Percentiles rank a stretch among this genome's conserved stretches.
phyloP scores from a whole-genome alignment of 306 rosid species.

The Acacia melanoxylon region DNA sequence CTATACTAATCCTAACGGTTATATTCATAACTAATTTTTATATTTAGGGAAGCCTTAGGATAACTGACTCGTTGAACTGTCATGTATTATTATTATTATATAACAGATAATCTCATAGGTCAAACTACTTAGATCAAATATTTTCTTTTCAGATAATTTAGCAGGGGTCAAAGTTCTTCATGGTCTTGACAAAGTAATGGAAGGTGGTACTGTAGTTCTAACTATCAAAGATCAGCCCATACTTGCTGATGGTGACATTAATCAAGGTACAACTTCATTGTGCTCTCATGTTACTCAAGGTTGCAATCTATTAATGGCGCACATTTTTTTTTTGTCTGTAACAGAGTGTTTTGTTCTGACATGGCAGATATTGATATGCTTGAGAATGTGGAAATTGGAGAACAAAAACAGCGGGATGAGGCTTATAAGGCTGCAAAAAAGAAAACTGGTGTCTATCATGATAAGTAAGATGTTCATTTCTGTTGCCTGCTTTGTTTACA shows the following conservation, averaged over 20 bases:
- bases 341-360: slow-evolving; percentile 40
- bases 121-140: slow-evolving; percentile 26
- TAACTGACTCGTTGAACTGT: slow-evolving; percentile 22
- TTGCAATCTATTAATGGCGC: slow-evolving; percentile 31
- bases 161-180: slow-evolving; percentile 95
- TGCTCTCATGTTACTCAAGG: slow-evolving; percentile 24
- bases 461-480: slow-evolving; percentile 62
- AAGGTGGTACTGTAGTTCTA: slow-evolving; percentile 92
- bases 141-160: slow-evolving; percentile 52
- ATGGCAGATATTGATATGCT: slow-evolving; percentile 81
- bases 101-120: slow-evolving; percentile 1
- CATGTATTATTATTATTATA: background rate
- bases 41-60: too few species aligned
- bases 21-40: too few species aligned
- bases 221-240: slow-evolving; percentile 91
- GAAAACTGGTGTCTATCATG: slow-evolving; percentile 74
- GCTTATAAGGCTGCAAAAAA: slow-evolving; percentile 91
- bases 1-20: too few species aligned
- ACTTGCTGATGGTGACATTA: slow-evolving; percentile 83
- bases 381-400: slow-evolving; percentile 93
- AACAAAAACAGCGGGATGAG: slow-evolving; percentile 75
- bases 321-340: slow-evolving; percentile 24
- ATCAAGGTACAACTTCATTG: slow-evolving; percentile 63
- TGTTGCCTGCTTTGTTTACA: background rate
- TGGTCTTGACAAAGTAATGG: slow-evolving; percentile 88